Evolutionary conservation across 2,329 filamentous ascomycete species (phyloP).

Genomic region (Ophiostoma himal-ulmi): DNA sequence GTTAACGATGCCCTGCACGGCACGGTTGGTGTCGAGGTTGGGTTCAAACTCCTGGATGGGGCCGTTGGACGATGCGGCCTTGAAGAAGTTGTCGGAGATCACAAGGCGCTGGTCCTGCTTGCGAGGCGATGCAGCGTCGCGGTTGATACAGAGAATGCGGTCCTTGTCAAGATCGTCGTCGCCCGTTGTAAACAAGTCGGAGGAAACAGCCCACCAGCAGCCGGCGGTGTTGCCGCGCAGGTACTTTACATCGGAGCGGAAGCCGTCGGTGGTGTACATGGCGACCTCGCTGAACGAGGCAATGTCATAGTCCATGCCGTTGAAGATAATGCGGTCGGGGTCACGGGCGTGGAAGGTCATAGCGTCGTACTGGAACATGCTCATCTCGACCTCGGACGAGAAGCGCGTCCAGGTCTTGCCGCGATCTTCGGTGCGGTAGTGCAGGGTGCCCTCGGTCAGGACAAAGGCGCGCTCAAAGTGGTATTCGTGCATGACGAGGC

Average conservation of each 20-base stretch:
- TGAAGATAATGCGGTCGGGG: constrained; percentile 78
- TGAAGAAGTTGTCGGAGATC: constrained; percentile 79
- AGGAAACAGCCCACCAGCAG: constrained; percentile 83
- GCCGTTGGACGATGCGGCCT: constrained; percentile 35
- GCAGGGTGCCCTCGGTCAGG: constrained; percentile 60
- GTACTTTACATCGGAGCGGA: constrained; percentile 58
- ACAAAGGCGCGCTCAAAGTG: constrained; percentile 76
- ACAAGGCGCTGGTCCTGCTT: constrained; percentile 71
- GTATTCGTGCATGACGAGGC: constrained; percentile 70
- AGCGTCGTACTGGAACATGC: constrained; percentile 44
- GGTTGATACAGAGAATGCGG: constrained; percentile 74
- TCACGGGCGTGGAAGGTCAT: constrained; percentile 80
- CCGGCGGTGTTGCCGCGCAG: constrained; percentile 64
- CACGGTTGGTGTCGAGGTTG: constrained; percentile 64
- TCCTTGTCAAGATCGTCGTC: constrained; percentile 59
- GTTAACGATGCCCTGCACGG: constrained; percentile 73
- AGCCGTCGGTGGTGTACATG: constrained; percentile 79
- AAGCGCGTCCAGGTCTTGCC: constrained; percentile 79
- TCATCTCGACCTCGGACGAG: constrained; percentile 53
- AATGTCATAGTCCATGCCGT: constrained; percentile 62
- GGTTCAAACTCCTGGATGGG: constrained; percentile 64
- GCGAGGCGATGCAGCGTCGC: constrained; percentile 63
- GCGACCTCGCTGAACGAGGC: constrained; percentile 58
- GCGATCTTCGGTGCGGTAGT: constrained; percentile 78
- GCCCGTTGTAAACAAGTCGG: constrained; percentile 65